A percentile compares a stretch with the other conserved stretches of the same genome.
Evolutionary conservation across 441 rosid genomes (phyloP).

Genomic region (Brassica balearica): DNA sequence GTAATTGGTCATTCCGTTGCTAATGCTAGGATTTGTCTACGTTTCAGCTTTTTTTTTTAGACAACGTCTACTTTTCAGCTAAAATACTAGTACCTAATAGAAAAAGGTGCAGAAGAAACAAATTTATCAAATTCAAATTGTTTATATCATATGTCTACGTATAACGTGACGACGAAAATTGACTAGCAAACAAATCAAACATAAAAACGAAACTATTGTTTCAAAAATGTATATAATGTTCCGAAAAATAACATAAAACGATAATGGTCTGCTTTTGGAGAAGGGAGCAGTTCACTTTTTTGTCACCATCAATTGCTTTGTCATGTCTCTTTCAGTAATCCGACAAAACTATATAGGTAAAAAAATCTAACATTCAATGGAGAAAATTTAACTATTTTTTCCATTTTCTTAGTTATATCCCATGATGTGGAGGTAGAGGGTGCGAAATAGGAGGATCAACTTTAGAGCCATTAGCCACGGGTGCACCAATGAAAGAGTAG

Average conservation of each 20-base stretch:
- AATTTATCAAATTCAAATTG: conserved; percentile 9
- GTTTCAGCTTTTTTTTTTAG: neutral
- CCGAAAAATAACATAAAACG: neutral
- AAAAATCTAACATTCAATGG: conserved; percentile 8
- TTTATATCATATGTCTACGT: neutral
- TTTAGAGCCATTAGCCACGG: conserved; percentile 55
- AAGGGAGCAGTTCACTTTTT: conserved; percentile 26
- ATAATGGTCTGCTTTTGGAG: neutral
- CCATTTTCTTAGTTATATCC: conserved; percentile 48
- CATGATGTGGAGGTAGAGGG: conserved; percentile 45
- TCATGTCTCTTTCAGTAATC: conserved; percentile 53
- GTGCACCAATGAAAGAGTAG: conserved; percentile 87
- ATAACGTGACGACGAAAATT: neutral
- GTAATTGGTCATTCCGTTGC: neutral
- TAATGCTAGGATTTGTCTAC: neutral
- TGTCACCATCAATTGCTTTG: conserved; percentile 45
- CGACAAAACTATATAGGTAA: conserved; percentile 20
- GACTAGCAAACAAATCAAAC: neutral
- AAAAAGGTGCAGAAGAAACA: neutral
- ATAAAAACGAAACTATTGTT: neutral
- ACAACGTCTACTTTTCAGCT: neutral
- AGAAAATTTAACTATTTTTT: conserved; percentile 36
- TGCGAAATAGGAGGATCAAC: conserved; percentile 36
- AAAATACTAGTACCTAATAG: neutral
- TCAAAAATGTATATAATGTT: neutral